Conservation (phyloP, 208 protist species). For the Balamuthia mandrillaris region DNA sequence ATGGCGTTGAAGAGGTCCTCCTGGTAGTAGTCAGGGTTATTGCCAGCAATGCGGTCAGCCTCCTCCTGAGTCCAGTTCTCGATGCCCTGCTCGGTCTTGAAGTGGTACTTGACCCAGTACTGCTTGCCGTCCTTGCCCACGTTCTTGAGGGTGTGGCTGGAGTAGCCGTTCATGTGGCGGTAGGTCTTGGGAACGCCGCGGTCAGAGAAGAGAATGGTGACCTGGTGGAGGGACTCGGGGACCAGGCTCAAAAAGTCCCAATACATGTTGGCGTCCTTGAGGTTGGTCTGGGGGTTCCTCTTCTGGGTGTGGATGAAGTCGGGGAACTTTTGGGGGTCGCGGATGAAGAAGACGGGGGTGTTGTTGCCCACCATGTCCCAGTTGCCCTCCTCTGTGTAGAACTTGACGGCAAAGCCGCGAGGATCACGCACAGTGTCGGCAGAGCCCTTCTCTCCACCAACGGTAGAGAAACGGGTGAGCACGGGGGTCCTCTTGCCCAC, state of each 20-base stretch:
- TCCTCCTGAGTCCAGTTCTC: conserved; percentile 73
- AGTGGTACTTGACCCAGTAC: conserved; percentile 78
- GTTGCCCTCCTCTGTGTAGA: conserved; percentile 81
- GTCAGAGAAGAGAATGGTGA: conserved; percentile 73
- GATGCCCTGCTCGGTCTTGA: conserved; percentile 71
- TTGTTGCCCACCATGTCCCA: conserved; percentile 80
- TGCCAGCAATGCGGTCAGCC: conserved; percentile 60
- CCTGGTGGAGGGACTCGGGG: conserved; percentile 74
- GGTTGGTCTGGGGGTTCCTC: conserved; percentile 71
- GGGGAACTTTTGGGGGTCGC: conserved; percentile 66
- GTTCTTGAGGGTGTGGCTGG: conserved; percentile 72
- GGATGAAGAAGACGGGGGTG: conserved; percentile 79
- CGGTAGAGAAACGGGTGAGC: conserved; percentile 79
- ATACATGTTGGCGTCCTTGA: conserved; percentile 60
- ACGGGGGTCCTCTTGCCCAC: conserved; percentile 75
- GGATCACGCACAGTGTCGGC: conserved; percentile 71
- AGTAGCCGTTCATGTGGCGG: conserved; percentile 72
- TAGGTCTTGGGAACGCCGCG: conserved; percentile 68
- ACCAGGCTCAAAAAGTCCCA: conserved; percentile 74
- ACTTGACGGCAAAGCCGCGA: conserved; percentile 75
- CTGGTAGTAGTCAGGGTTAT: conserved; percentile 69
- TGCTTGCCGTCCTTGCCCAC: conserved; percentile 70
- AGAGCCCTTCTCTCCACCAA: conserved; percentile 71
- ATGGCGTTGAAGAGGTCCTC: conserved; percentile 72
- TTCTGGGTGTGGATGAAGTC: conserved; percentile 81